These are phyloP conservation scores for Penicillium concentricum DNA, from an alignment of 2,329 filamentous ascomycete genomes.

Conservation along the genomic window DNA sequence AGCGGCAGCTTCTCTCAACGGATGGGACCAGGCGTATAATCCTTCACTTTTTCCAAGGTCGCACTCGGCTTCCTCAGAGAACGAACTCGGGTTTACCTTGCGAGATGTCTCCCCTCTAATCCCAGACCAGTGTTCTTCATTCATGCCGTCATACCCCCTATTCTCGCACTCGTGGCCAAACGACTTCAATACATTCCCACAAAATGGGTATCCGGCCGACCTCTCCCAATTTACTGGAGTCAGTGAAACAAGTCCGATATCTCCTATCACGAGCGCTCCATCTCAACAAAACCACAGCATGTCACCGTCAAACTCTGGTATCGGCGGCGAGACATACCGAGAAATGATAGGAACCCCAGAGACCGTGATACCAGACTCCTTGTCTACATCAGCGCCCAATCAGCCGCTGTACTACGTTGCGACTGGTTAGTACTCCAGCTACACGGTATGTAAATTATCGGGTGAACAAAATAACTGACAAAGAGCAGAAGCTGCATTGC, in stretches of 20 bases:
- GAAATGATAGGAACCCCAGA: neutral
- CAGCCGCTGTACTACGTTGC: slow-evolving; percentile 19
- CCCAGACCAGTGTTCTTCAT: slow-evolving; percentile 8
- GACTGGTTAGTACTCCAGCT: slow-evolving; percentile 12
- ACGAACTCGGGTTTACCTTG: neutral
- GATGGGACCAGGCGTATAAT: slow-evolving; percentile 27
- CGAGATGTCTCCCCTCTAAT: neutral
- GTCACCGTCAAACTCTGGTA: neutral
- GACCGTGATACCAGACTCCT: neutral
- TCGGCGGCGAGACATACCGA: neutral
- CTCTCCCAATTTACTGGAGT: neutral
- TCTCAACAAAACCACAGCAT: neutral
- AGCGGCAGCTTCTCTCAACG: slow-evolving; percentile 29
- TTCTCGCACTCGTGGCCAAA: slow-evolving; percentile 3
- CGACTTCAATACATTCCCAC: neutral
- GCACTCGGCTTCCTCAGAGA: slow-evolving; percentile 5
- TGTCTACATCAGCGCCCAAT: neutral
- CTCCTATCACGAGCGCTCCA: neutral
- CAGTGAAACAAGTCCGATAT: neutral
- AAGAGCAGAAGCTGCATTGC: slow-evolving; percentile 15
- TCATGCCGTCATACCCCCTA: neutral
- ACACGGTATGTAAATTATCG: neutral
- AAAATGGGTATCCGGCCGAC: neutral
- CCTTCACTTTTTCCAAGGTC: slow-evolving; percentile 10
- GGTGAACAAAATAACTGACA: neutral